Conservation (phyloP, 257 asterid species). For the Orobanche coerulescens region DNA sequence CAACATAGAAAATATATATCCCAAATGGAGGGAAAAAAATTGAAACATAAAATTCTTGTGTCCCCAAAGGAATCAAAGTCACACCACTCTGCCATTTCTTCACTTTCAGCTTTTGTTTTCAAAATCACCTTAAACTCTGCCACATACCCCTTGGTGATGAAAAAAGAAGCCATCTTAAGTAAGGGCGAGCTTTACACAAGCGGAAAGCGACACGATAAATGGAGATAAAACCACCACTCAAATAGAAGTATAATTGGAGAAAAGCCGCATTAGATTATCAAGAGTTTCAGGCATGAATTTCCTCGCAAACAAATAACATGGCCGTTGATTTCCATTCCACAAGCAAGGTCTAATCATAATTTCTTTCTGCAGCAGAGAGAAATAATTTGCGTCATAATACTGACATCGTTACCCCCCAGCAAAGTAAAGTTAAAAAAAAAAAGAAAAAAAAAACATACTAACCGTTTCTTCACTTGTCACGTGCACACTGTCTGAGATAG, state of each 20-base stretch:
- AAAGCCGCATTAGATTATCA: conserved; percentile 52
- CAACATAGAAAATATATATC: conserved; percentile 36
- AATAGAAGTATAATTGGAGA: conserved; percentile 67
- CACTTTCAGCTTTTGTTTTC: conserved; percentile 26
- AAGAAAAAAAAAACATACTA: conserved; percentile 22
- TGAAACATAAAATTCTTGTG: conserved; percentile 30
- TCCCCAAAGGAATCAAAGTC: conserved; percentile 37
- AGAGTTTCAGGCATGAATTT: conserved; percentile 85
- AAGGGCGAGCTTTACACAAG: conserved; percentile 35
- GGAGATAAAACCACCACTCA: conserved; percentile 33
- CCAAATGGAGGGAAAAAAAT: conserved; percentile 36
- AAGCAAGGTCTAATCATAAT: conserved; percentile 56
- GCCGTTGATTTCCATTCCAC: conserved; percentile 81
- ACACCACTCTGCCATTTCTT: conserved; percentile 24
- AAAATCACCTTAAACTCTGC: conserved; percentile 22
- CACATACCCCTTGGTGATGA: conserved; percentile 24
- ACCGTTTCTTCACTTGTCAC: conserved; percentile 79
- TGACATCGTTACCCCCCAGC: conserved; percentile 19
- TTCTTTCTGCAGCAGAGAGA: conserved; percentile 46
- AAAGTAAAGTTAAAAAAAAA: conserved; percentile 5
- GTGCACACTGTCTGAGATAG: conserved; percentile 64
- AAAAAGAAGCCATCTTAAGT: conserved; percentile 25
- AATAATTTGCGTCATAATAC: conserved; percentile 6
- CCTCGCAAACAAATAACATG: conserved; percentile 83
- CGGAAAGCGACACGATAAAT: conserved; percentile 30